Evolutionary conservation across 73 alveolate genomes (phyloP).

Genomic region (Paramecium pentaurelia): DNA sequence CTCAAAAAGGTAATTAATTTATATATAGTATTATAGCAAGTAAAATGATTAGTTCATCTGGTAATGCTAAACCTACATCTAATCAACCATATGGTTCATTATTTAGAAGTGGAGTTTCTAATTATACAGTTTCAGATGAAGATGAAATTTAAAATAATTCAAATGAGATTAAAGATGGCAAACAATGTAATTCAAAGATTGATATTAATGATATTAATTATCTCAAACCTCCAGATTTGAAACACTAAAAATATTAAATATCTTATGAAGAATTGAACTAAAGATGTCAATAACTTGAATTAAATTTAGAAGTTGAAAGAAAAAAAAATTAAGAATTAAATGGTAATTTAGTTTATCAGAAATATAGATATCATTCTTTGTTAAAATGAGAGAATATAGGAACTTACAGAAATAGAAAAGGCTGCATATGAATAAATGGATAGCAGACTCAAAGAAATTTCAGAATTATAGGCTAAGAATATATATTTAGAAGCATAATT

Average conservation of each 20-base stretch:
- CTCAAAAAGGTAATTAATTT: not conserved
- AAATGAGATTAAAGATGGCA: not conserved
- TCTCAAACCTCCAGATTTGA: not conserved
- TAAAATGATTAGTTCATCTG: constrained; percentile 16
- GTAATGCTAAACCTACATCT: not conserved
- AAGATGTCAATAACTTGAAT: not conserved
- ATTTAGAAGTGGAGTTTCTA: not conserved
- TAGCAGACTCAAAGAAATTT: not conserved
- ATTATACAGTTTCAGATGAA: not conserved
- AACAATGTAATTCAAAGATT: not conserved
- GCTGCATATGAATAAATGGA: not conserved
- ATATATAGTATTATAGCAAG: not conserved
- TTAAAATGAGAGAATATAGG: not conserved
- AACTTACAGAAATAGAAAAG: not conserved
- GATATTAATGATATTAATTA: not conserved
- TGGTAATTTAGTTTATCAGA: not conserved
- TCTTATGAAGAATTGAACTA: not conserved
- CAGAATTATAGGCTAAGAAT: not conserved
- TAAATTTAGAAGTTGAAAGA: not conserved
- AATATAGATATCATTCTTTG: not conserved
- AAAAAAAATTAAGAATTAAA: not conserved
- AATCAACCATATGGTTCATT: not conserved
- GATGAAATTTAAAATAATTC: not conserved
- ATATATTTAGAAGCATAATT: not conserved
- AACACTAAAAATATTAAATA: not conserved